These are phyloP conservation scores for Pleurotus tuber-regium DNA, from an alignment of 768 basidiomycete species.

Conservation along the genomic window DNA sequence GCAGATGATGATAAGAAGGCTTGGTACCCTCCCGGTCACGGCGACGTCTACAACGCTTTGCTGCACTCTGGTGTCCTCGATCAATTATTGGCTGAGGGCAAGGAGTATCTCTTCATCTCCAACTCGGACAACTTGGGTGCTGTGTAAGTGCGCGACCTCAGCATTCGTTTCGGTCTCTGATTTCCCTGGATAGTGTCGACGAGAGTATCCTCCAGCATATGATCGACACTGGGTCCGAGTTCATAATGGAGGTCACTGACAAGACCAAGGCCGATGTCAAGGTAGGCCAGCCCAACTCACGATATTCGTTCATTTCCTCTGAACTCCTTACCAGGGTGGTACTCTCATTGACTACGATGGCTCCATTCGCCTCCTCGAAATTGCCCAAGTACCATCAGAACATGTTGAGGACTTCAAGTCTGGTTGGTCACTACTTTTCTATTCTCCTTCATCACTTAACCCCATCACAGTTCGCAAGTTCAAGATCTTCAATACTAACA, in stretches of 20 bases:
- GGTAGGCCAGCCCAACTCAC: conserved; percentile 19
- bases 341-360: conserved; percentile 92
- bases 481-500: conserved; percentile 80
- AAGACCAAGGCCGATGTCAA: conserved; percentile 89
- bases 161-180: conserved; percentile 19
- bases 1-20: conserved; percentile 82
- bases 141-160: conserved; percentile 47
- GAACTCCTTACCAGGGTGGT: conserved; percentile 56
- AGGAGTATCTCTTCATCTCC: conserved; percentile 96
- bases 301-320: conserved; percentile 2
- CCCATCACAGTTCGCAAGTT: conserved; percentile 57
- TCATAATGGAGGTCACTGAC: conserved; percentile 94
- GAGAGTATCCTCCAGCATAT: conserved; percentile 84
- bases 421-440: conserved; percentile 30
- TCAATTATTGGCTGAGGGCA: conserved; percentile 85
- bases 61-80: conserved; percentile 89
- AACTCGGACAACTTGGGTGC: conserved; percentile 98
- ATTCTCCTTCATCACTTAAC: not conserved
- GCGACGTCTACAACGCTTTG: conserved; percentile 93
- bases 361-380: conserved; percentile 83
- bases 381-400: conserved; percentile 91
- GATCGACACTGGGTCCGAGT: conserved; percentile 78
- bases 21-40: conserved; percentile 98
- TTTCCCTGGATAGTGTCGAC: conserved; percentile 54
- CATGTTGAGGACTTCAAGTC: conserved; percentile 95